Conservation (phyloP, 2,329 filamentous ascomycete species). For the Coniella vitis region DNA sequence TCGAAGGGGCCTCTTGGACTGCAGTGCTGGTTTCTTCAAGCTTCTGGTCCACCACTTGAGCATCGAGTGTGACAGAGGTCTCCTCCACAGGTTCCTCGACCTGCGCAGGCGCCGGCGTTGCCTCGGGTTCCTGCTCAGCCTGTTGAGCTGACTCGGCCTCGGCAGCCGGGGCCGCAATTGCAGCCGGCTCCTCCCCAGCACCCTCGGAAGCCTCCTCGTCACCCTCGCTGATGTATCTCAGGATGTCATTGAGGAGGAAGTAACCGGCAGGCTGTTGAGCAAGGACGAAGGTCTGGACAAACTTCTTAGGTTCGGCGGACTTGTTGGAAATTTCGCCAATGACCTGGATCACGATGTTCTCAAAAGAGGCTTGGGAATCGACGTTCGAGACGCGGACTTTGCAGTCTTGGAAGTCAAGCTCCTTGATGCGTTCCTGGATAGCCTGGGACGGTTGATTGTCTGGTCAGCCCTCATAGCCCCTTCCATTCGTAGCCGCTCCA, state of each 20-base stretch:
- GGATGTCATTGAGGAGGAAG: slow-evolving; percentile 97
- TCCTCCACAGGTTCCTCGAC: slow-evolving; percentile 27
- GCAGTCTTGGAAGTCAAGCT: slow-evolving; percentile 91
- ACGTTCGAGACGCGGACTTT: slow-evolving; percentile 98
- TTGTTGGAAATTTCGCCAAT: slow-evolving; percentile 98
- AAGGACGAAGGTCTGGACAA: slow-evolving; percentile 95
- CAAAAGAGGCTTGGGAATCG: slow-evolving; percentile 85
- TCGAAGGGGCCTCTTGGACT: slow-evolving; percentile 31
- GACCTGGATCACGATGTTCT: slow-evolving; percentile 95
- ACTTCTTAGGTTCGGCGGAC: slow-evolving; percentile 83
- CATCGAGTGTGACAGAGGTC: slow-evolving; percentile 31
- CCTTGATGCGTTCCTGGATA: slow-evolving; percentile 91
- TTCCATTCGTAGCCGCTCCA: no score
- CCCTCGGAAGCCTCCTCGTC: slow-evolving; percentile 61
- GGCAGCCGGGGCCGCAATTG: slow-evolving; percentile 22
- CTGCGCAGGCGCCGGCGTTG: slow-evolving; percentile 22
- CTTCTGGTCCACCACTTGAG: slow-evolving; percentile 63
- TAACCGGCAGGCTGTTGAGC: slow-evolving; percentile 95
- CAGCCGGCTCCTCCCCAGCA: slow-evolving; percentile 20
- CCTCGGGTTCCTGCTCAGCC: slow-evolving; percentile 25
- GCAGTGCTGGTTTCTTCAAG: slow-evolving; percentile 54
- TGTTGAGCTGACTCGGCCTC: slow-evolving; percentile 27
- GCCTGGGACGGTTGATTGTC: slow-evolving; percentile 42
- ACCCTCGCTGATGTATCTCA: slow-evolving; percentile 80
- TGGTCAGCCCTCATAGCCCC: background rate